Evolutionary conservation across 495 filamentous ascomycete genomes (phyloP).

Genomic region (Apodospora peruviana): DNA sequence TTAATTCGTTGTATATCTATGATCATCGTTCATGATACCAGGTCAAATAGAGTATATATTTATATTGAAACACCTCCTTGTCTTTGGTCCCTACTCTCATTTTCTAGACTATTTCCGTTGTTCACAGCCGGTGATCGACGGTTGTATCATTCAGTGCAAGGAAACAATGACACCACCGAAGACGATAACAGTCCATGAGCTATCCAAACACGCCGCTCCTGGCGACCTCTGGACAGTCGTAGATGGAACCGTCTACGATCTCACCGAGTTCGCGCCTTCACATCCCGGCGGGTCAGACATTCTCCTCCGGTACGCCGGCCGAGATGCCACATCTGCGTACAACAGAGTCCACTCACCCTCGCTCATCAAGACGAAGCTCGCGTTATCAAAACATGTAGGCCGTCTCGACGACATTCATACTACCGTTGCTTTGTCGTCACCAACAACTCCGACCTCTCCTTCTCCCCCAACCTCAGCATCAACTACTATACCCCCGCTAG

Average conservation of each 20-base stretch:
- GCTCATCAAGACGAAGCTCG: conserved; percentile 53
- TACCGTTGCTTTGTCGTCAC: not conserved
- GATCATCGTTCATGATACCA: too few species aligned
- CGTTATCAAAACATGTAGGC: conserved; percentile 52
- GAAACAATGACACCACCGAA: not conserved
- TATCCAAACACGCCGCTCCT: conserved; percentile 56
- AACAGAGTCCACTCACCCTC: conserved; percentile 58
- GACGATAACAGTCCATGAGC: conserved; percentile 1
- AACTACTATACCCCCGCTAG: conserved; percentile 54
- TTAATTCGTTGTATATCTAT: too few species aligned
- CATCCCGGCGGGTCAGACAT: conserved; percentile 59
- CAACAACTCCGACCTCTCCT: conserved; percentile 3
- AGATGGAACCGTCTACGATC: conserved; percentile 69
- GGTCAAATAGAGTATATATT: too few species aligned
- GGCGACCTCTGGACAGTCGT: conserved; percentile 75
- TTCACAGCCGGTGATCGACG: too few species aligned
- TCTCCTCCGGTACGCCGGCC: conserved; percentile 64
- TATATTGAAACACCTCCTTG: too few species aligned
- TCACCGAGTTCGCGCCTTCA: conserved; percentile 57
- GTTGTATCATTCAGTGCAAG: too few species aligned
- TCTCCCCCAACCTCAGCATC: conserved; percentile 8
- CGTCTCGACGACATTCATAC: conserved; percentile 35
- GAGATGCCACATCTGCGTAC: conserved; percentile 67
- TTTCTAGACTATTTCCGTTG: too few species aligned
- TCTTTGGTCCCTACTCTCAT: too few species aligned